A percentile compares a stretch with the other conserved stretches of the same genome.
Conservation (phyloP, 495 filamentous ascomycete genomes). For the Amphirosellinia nigrospora region DNA sequence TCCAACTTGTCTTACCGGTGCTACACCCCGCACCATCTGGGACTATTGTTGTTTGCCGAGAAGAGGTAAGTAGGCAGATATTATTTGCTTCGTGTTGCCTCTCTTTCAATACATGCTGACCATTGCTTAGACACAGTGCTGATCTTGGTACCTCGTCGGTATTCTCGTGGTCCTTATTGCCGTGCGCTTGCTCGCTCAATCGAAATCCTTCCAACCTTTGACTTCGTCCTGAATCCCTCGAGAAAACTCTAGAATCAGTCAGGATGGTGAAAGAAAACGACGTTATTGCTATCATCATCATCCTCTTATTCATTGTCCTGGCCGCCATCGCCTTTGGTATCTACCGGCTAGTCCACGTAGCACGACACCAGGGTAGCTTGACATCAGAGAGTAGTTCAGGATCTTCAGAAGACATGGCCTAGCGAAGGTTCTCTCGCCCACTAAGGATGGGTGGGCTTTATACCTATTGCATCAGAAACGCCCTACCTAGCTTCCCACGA, state of each 20-base stretch:
- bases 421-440: conserved; percentile 1
- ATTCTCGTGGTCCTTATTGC: not conserved
- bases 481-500: not conserved
- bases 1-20: not conserved
- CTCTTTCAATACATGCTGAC: not conserved
- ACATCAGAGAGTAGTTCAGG: conserved; percentile 16
- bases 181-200: not conserved
- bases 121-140: not conserved
- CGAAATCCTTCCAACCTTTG: not conserved
- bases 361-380: conserved; percentile 47
- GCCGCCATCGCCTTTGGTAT: conserved; percentile 73
- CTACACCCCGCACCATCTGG: not conserved
- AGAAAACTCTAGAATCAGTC: conserved; percentile 22
- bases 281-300: conserved; percentile 82
- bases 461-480: not conserved
- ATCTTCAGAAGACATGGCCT: not conserved
- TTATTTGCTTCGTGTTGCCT: not conserved
- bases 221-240: not conserved
- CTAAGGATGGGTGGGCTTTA: not conserved
- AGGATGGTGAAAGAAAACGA: conserved; percentile 72
- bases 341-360: conserved; percentile 62
- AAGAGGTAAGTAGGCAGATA: conserved; percentile 8
- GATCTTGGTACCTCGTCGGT: not conserved
- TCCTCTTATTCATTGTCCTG: conserved; percentile 76
- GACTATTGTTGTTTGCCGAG: not conserved